Evolutionary conservation across 2,329 filamentous ascomycete species (phyloP).

Genomic region (Mollisia scopiformis): DNA sequence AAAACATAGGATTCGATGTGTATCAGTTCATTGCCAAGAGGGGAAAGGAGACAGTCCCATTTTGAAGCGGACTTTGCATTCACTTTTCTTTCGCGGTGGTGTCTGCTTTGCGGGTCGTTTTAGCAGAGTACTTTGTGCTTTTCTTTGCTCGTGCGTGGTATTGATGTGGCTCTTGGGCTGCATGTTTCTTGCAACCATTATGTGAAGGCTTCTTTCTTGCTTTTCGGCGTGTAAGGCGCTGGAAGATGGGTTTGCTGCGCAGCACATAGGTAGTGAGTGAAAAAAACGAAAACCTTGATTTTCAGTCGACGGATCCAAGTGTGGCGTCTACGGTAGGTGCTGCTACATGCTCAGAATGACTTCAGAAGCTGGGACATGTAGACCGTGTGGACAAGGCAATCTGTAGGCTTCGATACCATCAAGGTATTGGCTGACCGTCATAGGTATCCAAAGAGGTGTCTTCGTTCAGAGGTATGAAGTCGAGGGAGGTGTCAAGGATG

Average conservation of each 20-base stretch:
- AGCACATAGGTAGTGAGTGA: not conserved
- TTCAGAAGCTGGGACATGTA: too few relatives aligned
- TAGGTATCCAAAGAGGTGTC: slow-evolving; percentile 13
- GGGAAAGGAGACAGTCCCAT: too few relatives aligned
- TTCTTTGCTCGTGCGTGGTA: not conserved
- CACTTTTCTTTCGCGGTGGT: not conserved
- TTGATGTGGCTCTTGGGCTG: too few relatives aligned
- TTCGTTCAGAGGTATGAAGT: slow-evolving; percentile 9
- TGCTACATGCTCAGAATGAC: not conserved
- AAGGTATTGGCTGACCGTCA: slow-evolving; percentile 1
- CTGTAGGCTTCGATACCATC: not conserved
- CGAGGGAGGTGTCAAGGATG: not conserved
- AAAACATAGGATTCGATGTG: not conserved
- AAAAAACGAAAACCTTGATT: not conserved
- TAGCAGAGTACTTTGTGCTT: not conserved
- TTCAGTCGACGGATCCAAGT: not conserved
- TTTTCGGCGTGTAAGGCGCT: not conserved
- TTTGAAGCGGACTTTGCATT: too few relatives aligned
- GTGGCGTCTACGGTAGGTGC: not conserved
- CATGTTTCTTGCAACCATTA: too few relatives aligned
- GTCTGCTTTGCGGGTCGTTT: not conserved
- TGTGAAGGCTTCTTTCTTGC: not conserved
- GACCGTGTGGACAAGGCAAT: too few relatives aligned
- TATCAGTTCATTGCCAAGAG: too few relatives aligned
- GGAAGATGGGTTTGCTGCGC: not conserved